These are phyloP conservation scores for Gossypium stocksii DNA, from an alignment of 345 rosid genomes.

Conservation along the genomic window DNA sequence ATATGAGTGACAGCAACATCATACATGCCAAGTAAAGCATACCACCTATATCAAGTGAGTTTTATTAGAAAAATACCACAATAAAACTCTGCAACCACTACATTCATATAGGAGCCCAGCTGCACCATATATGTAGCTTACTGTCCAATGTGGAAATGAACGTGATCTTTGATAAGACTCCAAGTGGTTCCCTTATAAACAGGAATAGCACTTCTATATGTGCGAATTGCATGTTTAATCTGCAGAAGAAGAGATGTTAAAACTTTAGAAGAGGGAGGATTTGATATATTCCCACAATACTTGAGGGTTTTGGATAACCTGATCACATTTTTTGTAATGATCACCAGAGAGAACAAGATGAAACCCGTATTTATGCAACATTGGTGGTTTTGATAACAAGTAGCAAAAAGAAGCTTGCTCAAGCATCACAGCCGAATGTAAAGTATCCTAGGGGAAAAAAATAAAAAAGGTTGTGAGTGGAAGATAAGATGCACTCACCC, in stretches of 20 bases:
- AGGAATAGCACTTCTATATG: slow-evolving; percentile 76
- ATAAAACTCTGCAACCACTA: slow-evolving; percentile 2
- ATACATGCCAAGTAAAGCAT: slow-evolving; percentile 79
- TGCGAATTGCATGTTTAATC: slow-evolving; percentile 95
- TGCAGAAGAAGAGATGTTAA: slow-evolving; percentile 29
- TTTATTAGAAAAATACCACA: slow-evolving; percentile 18
- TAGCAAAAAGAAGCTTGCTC: slow-evolving; percentile 99
- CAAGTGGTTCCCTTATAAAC: slow-evolving; percentile 81
- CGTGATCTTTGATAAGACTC: slow-evolving; percentile 93
- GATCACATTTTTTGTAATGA: slow-evolving; percentile 85
- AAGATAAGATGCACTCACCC: slow-evolving; percentile 14
- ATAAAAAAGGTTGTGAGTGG: slow-evolving; percentile 14
- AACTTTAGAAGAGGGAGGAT: slow-evolving; percentile 25
- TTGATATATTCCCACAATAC: neutral
- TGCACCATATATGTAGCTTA: slow-evolving; percentile 38
- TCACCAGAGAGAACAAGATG: slow-evolving; percentile 98
- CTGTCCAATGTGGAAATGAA: slow-evolving; percentile 94
- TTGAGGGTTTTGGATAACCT: slow-evolving; percentile 49
- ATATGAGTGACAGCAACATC: slow-evolving; percentile 77
- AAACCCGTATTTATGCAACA: slow-evolving; percentile 96
- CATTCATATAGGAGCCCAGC: slow-evolving; percentile 17
- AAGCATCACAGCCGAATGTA: slow-evolving; percentile 96
- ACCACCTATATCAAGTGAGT: slow-evolving; percentile 58
- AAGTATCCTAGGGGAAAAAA: slow-evolving; percentile 54
- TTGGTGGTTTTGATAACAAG: slow-evolving; percentile 77